These are phyloP conservation scores for Pythium aquatile DNA, from an alignment of 352 stramenopile species.

Conservation along the genomic window DNA sequence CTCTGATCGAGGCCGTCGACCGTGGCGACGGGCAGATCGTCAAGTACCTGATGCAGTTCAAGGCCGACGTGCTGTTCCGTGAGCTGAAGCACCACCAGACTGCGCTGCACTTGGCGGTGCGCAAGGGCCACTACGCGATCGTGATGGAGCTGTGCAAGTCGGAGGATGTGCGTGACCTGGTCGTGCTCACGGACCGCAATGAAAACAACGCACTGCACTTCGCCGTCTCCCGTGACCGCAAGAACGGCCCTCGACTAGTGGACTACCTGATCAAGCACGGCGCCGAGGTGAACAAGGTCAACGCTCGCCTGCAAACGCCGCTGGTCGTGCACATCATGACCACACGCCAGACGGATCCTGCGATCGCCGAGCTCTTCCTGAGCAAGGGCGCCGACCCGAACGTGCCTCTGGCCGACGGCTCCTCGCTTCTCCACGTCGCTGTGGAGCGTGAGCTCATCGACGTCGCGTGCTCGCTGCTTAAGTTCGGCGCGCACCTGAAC, in stretches of 20 bases:
- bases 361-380: constrained; percentile 75
- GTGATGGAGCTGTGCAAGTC: constrained; percentile 86
- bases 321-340: constrained; percentile 86
- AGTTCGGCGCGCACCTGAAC: constrained; percentile 71
- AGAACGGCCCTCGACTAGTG: constrained; percentile 77
- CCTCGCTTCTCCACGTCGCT: constrained; percentile 78
- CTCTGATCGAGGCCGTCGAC: constrained; percentile 79
- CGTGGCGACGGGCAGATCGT: constrained; percentile 70
- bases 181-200: constrained; percentile 77
- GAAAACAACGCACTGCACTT: constrained; percentile 87
- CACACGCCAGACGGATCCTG: constrained; percentile 77
- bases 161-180: constrained; percentile 55
- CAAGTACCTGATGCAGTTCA: constrained; percentile 78
- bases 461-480: constrained; percentile 70
- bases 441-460: constrained; percentile 83
- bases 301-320: constrained; percentile 72
- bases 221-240: constrained; percentile 75
- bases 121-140: constrained; percentile 83
- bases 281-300: constrained; percentile 82
- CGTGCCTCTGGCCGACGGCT: constrained; percentile 74
- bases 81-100: constrained; percentile 87
- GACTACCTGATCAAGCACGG: constrained; percentile 86
- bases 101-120: constrained; percentile 75
- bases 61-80: constrained; percentile 82
- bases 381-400: constrained; percentile 62